These are phyloP conservation scores for Barbarea vulgaris DNA, from an alignment of 345 rosid genomes.

Conservation along the genomic window DNA sequence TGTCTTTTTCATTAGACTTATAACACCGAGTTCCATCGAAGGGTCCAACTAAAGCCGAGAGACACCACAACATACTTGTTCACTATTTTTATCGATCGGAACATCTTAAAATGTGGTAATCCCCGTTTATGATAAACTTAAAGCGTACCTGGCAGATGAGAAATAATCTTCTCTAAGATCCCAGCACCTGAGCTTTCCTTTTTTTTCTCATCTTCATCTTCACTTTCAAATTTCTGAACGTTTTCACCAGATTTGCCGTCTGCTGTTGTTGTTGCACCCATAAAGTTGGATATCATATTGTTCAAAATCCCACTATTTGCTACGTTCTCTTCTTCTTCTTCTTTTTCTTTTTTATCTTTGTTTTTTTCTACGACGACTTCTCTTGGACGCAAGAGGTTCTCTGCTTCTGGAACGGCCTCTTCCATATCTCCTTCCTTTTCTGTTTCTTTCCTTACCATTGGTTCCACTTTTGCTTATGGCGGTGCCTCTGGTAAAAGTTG, in stretches of 20 bases:
- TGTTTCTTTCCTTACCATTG: slow-evolving; percentile 7
- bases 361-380: not conserved
- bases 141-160: slow-evolving; percentile 62
- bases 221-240: not conserved
- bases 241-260: slow-evolving; percentile 32
- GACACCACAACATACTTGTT: not conserved
- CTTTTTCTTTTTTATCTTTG: slow-evolving; percentile 1
- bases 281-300: slow-evolving; percentile 30
- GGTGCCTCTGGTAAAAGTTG: not conserved
- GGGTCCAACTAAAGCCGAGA: not conserved
- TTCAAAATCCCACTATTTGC: slow-evolving; percentile 19
- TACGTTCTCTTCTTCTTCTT: slow-evolving; percentile 13
- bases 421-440: slow-evolving; percentile 44
- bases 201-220: slow-evolving; percentile 15
- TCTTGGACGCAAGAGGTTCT: slow-evolving; percentile 30
- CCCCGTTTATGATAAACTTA: not conserved
- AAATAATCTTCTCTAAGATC: slow-evolving; percentile 55
- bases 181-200: slow-evolving; percentile 41
- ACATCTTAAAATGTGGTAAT: not conserved
- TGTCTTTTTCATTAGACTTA: not conserved
- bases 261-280: slow-evolving; percentile 9
- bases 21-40: not conserved
- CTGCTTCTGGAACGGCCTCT: slow-evolving; percentile 50
- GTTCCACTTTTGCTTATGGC: not conserved
- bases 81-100: not conserved